Evolutionary conservation across 805 yeast genomes (phyloP).

Genomic region (Candida suzukii): DNA sequence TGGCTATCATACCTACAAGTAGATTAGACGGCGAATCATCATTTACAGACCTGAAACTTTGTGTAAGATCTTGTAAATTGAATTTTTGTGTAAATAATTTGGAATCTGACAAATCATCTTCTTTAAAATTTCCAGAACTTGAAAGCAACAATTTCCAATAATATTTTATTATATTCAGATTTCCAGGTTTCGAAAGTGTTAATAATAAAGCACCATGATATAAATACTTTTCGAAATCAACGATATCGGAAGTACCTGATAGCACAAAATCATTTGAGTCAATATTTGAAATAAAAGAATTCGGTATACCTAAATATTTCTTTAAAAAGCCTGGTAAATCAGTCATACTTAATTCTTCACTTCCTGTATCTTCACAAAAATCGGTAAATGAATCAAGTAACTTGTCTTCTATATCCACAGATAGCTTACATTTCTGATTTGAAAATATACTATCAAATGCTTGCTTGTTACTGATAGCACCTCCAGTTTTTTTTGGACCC

Average conservation of each 20-base stretch:
- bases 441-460: slow-evolving; percentile 5
- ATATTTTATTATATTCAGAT: slow-evolving; percentile 27
- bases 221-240: slow-evolving; percentile 41
- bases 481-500: neutral
- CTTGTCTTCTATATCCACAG: slow-evolving; percentile 36
- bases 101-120: neutral
- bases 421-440: slow-evolving; percentile 25
- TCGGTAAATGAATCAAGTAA: slow-evolving; percentile 35
- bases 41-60: slow-evolving; percentile 7
- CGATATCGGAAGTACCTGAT: slow-evolving; percentile 31
- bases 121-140: neutral
- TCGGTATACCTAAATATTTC: slow-evolving; percentile 24
- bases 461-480: neutral
- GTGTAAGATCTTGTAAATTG: slow-evolving; percentile 31
- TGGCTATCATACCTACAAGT: slow-evolving; percentile 39
- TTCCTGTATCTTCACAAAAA: slow-evolving; percentile 27
- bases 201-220: slow-evolving; percentile 33
- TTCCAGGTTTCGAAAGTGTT: slow-evolving; percentile 27
- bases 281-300: slow-evolving; percentile 21
- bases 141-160: slow-evolving; percentile 32
- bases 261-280: slow-evolving; percentile 23
- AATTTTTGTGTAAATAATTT: slow-evolving; percentile 20
- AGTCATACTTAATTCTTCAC: slow-evolving; percentile 28
- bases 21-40: slow-evolving; percentile 21
- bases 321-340: slow-evolving; percentile 23